phyloP scores from a whole-genome alignment of 164 flowering plant genomes.

The Chloranthus sessilifolius region DNA sequence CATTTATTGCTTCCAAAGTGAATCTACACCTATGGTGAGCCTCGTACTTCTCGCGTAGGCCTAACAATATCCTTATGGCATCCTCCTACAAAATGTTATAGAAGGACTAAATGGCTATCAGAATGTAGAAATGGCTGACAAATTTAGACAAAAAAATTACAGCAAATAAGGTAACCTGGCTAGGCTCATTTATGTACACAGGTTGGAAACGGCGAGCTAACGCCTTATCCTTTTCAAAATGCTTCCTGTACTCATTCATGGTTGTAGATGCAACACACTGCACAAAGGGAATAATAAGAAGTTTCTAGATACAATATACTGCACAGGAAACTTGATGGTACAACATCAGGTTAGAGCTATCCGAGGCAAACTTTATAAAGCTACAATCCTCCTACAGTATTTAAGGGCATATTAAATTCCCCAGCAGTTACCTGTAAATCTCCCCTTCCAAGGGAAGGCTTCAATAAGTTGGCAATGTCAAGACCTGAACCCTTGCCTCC shows the following conservation, averaged over 20 bases:
- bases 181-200: slow-evolving; percentile 67
- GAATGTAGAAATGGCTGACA: neutral
- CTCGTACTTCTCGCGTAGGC: slow-evolving; percentile 75
- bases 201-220: slow-evolving; percentile 84
- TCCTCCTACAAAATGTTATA: slow-evolving; percentile 47
- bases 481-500: slow-evolving; percentile 79
- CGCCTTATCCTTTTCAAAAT: slow-evolving; percentile 84
- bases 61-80: slow-evolving; percentile 66
- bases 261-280: slow-evolving; percentile 93
- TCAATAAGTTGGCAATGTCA: slow-evolving; percentile 71
- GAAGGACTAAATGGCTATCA: neutral
- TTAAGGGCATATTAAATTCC: too few relatives aligned
- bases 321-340: neutral
- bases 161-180: slow-evolving; percentile 41
- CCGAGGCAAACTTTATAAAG: too few relatives aligned
- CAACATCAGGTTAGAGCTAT: too few relatives aligned
- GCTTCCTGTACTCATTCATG: slow-evolving; percentile 52
- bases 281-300: slow-evolving; percentile 15
- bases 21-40: slow-evolving; percentile 69
- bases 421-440: slow-evolving; percentile 76
- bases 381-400: too few relatives aligned
- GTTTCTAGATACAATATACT: neutral
- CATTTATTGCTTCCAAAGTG: slow-evolving; percentile 69
- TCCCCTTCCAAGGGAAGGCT: slow-evolving; percentile 84
- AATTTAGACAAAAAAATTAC: neutral